Base-by-base conservation (phyloP, 495 filamentous ascomycete species). In the Gamarada debralockiae region DNA sequence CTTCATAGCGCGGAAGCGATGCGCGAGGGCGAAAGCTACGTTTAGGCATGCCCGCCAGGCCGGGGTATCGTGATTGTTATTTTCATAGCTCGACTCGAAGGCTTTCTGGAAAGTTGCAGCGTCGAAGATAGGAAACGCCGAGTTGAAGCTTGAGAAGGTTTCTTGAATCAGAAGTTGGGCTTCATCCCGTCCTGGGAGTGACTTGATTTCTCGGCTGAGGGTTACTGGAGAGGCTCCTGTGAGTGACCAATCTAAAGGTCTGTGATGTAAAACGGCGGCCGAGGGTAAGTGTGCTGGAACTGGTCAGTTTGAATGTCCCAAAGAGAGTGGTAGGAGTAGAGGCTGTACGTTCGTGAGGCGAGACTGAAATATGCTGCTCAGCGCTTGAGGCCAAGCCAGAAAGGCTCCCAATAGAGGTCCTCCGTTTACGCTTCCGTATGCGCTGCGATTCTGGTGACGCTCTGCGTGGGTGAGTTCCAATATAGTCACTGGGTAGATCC, bases 41-140 rank as follows among this genome's bases (percentile, higher is more conserved):
- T 98, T 98, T 56, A 98, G 77, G 65, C 88, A 92, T 6, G 92
- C 92, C 91, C 95, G 97, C 92, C 92, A 97, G 3, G 90, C 91
- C 29, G 89, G 63, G 89, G 86, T 57, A 90, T 93, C 55, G 92
- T 83, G 27, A 76, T 71, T 13, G 89, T 89, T n/a, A 39, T 15
- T n/a, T 49, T 29, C 22, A 69, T 96, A 97, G 7, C 23, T 22
- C 14, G n/a, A n/a, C 58, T 97, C 88, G 22, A 97, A 89, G 9
- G 95, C 70, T 61, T 93, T 86, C 86, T 95, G 95, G 62, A 97
- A 97, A 1, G 91, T 95, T 12, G 89, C 87, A 65, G 96, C 89
- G 66, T 97, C 92, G 63, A 95, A 98, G 8, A 98, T 75, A 41
- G 93, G 93, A 65, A 97, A 95, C 77, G 95, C 87, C 78, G 88